Percentiles rank a stretch among this genome's conserved stretches.
Conservation (phyloP, 768 basidiomycete genomes). For the Naganishia kalamii region DNA sequence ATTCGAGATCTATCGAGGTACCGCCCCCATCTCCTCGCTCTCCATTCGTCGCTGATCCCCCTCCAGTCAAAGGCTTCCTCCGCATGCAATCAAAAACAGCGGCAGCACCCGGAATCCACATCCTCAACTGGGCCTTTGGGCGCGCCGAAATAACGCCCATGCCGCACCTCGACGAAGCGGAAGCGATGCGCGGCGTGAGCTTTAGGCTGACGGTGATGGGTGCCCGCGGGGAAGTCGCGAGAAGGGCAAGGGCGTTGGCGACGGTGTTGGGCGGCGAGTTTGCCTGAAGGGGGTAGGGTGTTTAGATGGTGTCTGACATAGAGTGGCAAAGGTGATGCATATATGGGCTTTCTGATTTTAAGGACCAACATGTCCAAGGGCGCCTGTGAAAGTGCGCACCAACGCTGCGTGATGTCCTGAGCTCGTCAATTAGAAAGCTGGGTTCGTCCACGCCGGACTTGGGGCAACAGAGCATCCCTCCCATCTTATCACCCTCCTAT, state of each 20-base stretch:
- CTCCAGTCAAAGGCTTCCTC: conserved; percentile 76
- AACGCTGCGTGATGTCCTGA: too few relatives aligned
- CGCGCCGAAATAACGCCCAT: conserved; percentile 61
- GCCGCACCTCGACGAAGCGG: conserved; percentile 36
- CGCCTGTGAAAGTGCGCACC: too few relatives aligned
- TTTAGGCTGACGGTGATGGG: conserved; percentile 85
- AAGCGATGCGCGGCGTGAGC: conserved; percentile 40
- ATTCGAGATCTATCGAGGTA: conserved; percentile 46
- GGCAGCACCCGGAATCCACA: conserved; percentile 35
- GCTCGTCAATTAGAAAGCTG: too few relatives aligned
- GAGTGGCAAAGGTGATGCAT: too few relatives aligned
- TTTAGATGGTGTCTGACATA: neutral
- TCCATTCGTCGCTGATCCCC: neutral
- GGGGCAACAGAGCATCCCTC: too few relatives aligned
- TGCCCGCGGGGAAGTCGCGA: conserved; percentile 68
- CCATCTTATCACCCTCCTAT: too few relatives aligned
- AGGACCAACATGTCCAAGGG: too few relatives aligned
- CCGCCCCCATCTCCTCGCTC: neutral
- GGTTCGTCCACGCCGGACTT: too few relatives aligned
- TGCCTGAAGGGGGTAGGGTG: neutral
- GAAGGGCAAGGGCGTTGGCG: conserved; percentile 57
- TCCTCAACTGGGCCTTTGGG: conserved; percentile 92
- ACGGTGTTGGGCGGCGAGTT: conserved; percentile 33
- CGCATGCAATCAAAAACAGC: conserved; percentile 49
- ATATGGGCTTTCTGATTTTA: too few relatives aligned